Evolutionary conservation across 306 rosid genomes (phyloP).

Genomic region (Trichosanthes cucumerina): DNA sequence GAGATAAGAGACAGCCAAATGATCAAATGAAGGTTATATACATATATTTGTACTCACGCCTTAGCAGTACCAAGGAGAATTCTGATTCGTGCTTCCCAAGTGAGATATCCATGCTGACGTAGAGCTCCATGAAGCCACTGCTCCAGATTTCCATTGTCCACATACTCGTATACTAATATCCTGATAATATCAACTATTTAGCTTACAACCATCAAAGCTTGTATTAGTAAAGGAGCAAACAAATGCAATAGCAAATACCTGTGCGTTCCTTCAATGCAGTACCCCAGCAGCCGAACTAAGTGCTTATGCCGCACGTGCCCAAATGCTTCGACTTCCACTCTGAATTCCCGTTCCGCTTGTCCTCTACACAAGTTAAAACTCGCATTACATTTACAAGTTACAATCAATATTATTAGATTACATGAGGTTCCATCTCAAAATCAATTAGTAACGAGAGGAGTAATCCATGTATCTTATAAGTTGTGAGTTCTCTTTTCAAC

Average conservation of each 20-base stretch:
- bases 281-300: constrained; percentile 82
- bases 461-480: no score
- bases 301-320: constrained; percentile 94
- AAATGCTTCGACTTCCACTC: constrained; percentile 95
- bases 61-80: constrained; percentile 2
- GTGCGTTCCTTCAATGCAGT: constrained; percentile 89
- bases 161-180: constrained; percentile 4
- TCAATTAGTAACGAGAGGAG: no score
- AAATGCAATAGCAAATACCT: constrained; percentile 31
- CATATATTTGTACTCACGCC: not conserved
- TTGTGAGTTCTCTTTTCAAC: no score
- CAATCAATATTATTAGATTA: no score
- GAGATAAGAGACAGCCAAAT: not conserved
- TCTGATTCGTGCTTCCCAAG: constrained; percentile 8
- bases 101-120: constrained; percentile 1
- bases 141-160: constrained; percentile 7
- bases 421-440: no score
- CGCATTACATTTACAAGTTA: not conserved
- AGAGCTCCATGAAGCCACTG: constrained; percentile 8
- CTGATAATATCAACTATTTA: not conserved
- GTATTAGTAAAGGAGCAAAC: not conserved
- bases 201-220: not conserved
- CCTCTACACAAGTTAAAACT: constrained; percentile 34
- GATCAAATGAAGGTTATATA: not conserved
- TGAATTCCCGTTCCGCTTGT: constrained; percentile 91